Percentiles rank a stretch among this genome's conserved stretches.
Evolutionary conservation across 768 basidiomycete species (phyloP).

Genomic region (Phlebiopsis gigantea): DNA sequence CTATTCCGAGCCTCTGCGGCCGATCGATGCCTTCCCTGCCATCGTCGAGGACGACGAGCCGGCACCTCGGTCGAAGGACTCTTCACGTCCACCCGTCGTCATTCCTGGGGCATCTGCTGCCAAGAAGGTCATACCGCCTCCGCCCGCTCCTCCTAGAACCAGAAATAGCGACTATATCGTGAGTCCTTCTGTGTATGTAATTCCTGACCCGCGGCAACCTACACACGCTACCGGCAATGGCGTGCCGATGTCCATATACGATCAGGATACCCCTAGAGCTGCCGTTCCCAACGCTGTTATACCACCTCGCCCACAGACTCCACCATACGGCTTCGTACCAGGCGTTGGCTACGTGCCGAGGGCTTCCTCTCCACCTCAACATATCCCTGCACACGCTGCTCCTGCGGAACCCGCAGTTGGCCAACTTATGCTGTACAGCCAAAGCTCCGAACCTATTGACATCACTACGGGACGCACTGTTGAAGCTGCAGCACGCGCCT

Average conservation of each 20-base stretch:
- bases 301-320: not conserved
- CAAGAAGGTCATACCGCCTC: slow-evolving; percentile 7
- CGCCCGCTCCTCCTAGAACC: not conserved
- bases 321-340: slow-evolving; percentile 9
- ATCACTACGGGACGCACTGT: not conserved
- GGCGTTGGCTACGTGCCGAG: slow-evolving; percentile 10
- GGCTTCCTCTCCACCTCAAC: not conserved
- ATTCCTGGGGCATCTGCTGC: slow-evolving; percentile 6
- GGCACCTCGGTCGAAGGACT: not conserved
- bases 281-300: not conserved
- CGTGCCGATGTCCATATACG: not conserved
- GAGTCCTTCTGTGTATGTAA: not conserved
- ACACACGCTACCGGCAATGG: not conserved
- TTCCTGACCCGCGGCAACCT: not conserved
- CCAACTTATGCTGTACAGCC: slow-evolving; percentile 11
- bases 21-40: not conserved
- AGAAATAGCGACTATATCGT: not conserved
- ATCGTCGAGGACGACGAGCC: not conserved
- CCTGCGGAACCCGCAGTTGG: not conserved
- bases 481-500: slow-evolving; percentile 10
- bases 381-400: not conserved
- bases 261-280: slow-evolving; percentile 1
- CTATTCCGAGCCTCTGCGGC: not conserved
- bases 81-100: not conserved
- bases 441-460: not conserved